A percentile compares a stretch with the other conserved stretches of the same genome.
phyloP scores from a whole-genome alignment of 2,329 filamentous ascomycete species.

The Dactylonectria estremocensis region DNA sequence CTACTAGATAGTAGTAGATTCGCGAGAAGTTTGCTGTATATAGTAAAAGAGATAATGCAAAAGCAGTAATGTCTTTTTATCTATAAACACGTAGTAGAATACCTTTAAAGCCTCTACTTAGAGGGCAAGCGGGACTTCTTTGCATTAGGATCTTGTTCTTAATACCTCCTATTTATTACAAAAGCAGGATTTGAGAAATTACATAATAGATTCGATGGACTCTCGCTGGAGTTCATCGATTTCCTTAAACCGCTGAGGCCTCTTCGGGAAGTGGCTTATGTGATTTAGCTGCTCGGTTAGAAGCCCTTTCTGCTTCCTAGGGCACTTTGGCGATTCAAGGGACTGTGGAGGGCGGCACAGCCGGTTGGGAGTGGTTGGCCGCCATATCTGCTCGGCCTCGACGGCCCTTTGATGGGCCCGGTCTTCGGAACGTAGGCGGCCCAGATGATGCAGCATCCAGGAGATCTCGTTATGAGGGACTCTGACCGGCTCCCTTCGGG shows the following conservation, averaged over 20 bases:
- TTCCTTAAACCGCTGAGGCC: background rate
- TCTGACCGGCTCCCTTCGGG: too few species aligned
- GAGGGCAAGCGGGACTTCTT: constrained; percentile 23
- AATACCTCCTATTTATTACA: constrained; percentile 19
- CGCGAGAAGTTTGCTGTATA: constrained; percentile 16
- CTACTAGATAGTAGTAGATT: constrained; percentile 19
- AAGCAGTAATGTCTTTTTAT: constrained; percentile 22
- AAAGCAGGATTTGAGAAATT: constrained; percentile 22
- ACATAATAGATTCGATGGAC: constrained; percentile 19
- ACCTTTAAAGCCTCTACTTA: constrained; percentile 21
- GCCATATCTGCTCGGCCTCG: background rate
- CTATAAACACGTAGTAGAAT: constrained; percentile 18
- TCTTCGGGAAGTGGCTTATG: constrained; percentile 11
- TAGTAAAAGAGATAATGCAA: constrained; percentile 27
- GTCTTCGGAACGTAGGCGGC: too few species aligned
- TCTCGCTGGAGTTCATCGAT: constrained; percentile 10
- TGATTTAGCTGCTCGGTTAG: background rate
- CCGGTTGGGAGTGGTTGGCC: background rate
- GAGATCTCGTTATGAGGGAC: too few species aligned
- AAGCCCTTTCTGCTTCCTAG: too few species aligned
- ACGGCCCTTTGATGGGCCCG: background rate
- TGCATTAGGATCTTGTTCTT: constrained; percentile 30
- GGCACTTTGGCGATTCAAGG: constrained; percentile 10
- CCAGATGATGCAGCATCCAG: too few species aligned
- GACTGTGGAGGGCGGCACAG: too few species aligned